Evolutionary conservation across 805 yeast species (phyloP).

Genomic region (Cyberlindnera maclurae): DNA sequence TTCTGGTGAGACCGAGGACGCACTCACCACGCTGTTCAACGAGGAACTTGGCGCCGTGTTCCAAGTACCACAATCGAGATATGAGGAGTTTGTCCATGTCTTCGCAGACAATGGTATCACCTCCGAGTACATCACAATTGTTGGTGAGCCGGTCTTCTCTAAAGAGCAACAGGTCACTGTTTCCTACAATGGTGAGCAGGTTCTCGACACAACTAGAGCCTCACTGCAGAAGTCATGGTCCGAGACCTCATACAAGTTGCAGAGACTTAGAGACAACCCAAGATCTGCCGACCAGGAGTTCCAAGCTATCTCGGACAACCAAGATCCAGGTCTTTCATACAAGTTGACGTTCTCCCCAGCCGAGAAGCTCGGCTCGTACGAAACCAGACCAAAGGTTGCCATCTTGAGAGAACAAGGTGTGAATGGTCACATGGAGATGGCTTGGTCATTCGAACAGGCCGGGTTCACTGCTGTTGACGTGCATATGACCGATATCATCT

Average conservation of each 20-base stretch:
- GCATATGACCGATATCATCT: constrained; percentile 88
- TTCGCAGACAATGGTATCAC: constrained; percentile 56
- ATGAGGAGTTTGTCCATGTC: constrained; percentile 45
- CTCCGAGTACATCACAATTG: constrained; percentile 43
- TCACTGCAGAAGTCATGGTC: constrained; percentile 79
- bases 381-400: constrained; percentile 78
- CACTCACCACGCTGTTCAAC: constrained; percentile 61
- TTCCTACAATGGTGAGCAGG: constrained; percentile 35
- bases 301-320: constrained; percentile 63
- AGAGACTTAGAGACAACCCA: constrained; percentile 92
- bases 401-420: constrained; percentile 98
- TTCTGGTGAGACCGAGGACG: constrained; percentile 30
- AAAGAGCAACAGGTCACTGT: constrained; percentile 47
- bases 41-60: constrained; percentile 96
- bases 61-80: constrained; percentile 60
- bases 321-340: constrained; percentile 85
- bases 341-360: constrained; percentile 63
- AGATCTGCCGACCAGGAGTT: constrained; percentile 82
- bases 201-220: constrained; percentile 54
- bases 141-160: constrained; percentile 63
- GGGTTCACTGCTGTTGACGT: constrained; percentile 94
- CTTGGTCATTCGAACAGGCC: constrained; percentile 91
- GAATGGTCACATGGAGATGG: constrained; percentile 97
- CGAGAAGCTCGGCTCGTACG: constrained; percentile 37
- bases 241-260: constrained; percentile 82